Percentiles rank a stretch among this genome's conserved stretches.
Conservation (phyloP, 345 rosid species). For the Draba incana region DNA sequence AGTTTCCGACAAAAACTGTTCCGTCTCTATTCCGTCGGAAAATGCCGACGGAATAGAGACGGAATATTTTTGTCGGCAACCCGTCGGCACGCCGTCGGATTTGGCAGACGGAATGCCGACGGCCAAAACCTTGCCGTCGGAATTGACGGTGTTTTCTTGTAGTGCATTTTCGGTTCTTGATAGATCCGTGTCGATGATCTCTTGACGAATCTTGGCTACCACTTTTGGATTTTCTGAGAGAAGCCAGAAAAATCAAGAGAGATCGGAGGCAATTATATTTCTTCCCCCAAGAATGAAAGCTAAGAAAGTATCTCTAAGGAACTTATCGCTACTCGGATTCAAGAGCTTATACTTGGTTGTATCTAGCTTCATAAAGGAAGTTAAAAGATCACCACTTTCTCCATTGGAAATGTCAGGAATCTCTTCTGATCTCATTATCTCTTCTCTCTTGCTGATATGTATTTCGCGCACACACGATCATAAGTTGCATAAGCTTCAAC, state of each 20-base stretch:
- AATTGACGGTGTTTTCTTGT: no score
- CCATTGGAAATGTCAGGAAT: neutral
- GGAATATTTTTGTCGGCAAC: no score
- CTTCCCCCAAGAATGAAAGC: conserved; percentile 56
- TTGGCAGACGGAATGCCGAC: no score
- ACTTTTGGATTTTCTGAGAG: conserved; percentile 46
- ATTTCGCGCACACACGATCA: conserved; percentile 22
- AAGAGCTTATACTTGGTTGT: conserved; percentile 17
- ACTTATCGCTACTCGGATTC: conserved; percentile 40
- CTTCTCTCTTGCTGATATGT: conserved; percentile 40
- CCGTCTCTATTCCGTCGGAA: no score
- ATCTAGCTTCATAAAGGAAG: conserved; percentile 39
- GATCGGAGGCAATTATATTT: conserved; percentile 36
- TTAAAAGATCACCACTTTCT: conserved; percentile 43
- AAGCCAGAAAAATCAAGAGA: conserved; percentile 57
- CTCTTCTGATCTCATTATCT: conserved; percentile 23
- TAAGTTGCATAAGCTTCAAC: conserved; percentile 29
- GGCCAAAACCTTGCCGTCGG: no score
- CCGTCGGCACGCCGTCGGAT: no score
- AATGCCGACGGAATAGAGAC: no score
- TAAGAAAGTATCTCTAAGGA: conserved; percentile 51
- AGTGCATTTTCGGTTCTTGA: neutral
- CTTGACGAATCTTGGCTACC: conserved; percentile 47
- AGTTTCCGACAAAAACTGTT: no score
- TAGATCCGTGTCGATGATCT: conserved; percentile 35